Base-by-base conservation (phyloP, 2,329 filamentous ascomycete species). In the Aspergillus terreus region DNA sequence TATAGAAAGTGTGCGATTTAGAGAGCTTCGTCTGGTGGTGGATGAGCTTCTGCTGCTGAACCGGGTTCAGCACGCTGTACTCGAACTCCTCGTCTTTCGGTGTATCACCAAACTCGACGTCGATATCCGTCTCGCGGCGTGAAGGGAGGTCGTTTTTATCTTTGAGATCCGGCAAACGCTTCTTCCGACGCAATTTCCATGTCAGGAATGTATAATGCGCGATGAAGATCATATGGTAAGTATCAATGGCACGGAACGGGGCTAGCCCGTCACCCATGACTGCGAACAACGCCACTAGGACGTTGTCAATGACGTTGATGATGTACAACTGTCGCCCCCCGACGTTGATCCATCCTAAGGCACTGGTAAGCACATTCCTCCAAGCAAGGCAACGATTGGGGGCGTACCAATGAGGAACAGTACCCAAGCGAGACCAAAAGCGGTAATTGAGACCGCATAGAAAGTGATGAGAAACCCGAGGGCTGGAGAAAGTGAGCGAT, bases 351-450 rank as follows among this genome's bases (percentile, higher is more conserved):
- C 90, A 95, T 44, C 82, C 78, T 77, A 14, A 9, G 19, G 19
- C 7, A 5, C 12, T 42, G 12, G 17, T 43, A 21, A 17, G 27
- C 11, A 14, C 7, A 7, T 2, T 38, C 14, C 19, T 4, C 7
- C 6, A 23, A 11, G 41, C 14, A 30, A 21, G 23, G 5, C 17
- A 11, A 12, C 44, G 15, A 7, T 14, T 15, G 30, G 53, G 14
- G 14, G 4, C 68, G 50, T 70, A 76, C 86, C 88, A 66, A 95
- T 95, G 49, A 95, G 76, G 71, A 92, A 94, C n/a, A 95, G 79
- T 1, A 95, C 90, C 90, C 90, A 95, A 0, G 88, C 88, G 11
- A 92, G 77, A 63, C 90, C 90, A 61, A 95, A 95, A 0, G 92
- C 76, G 0, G 90, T 94, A 60, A 95, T 92, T 17, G 92, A 77